Evolutionary conservation across 2,329 filamentous ascomycete genomes (phyloP).

Genomic region (Sphaerulina vaccinii): DNA sequence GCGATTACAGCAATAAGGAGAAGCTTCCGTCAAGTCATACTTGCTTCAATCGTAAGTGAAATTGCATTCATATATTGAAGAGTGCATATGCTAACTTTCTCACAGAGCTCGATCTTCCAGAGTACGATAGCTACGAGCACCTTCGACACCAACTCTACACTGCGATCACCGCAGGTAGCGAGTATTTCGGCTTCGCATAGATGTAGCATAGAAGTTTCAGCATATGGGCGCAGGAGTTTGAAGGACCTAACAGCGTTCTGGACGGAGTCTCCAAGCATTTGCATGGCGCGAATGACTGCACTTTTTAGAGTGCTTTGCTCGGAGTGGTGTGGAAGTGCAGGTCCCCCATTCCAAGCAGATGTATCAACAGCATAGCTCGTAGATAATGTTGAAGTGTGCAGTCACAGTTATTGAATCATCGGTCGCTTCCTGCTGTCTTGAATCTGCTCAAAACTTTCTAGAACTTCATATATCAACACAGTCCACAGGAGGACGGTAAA

Average conservation of each 20-base stretch:
- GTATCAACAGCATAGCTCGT: conserved; percentile 18
- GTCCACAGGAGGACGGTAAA: too few relatives aligned
- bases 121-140: conserved; percentile 94
- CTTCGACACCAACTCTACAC: conserved; percentile 86
- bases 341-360: conserved; percentile 5
- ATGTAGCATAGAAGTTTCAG: conserved; percentile 13
- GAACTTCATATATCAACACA: too few relatives aligned
- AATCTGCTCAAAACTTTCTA: too few relatives aligned
- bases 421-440: too few relatives aligned
- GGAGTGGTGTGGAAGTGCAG: conserved; percentile 14
- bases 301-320: conserved; percentile 5
- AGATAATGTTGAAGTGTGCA: conserved; percentile 7
- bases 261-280: conserved; percentile 13
- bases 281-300: conserved; percentile 1
- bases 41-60: conserved; percentile 93
- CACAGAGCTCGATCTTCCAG: conserved; percentile 91
- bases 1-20: conserved; percentile 95
- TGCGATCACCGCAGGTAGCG: conserved; percentile 95
- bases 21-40: conserved; percentile 94
- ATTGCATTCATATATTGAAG: neutral
- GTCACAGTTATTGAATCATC: neutral
- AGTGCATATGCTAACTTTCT: conserved; percentile 41
- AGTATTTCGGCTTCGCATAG: conserved; percentile 96
- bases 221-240: conserved; percentile 13
- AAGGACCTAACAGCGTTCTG: neutral